Conservation (phyloP, 495 filamentous ascomycete genomes). For the Tuber microsphaerosporum region DNA sequence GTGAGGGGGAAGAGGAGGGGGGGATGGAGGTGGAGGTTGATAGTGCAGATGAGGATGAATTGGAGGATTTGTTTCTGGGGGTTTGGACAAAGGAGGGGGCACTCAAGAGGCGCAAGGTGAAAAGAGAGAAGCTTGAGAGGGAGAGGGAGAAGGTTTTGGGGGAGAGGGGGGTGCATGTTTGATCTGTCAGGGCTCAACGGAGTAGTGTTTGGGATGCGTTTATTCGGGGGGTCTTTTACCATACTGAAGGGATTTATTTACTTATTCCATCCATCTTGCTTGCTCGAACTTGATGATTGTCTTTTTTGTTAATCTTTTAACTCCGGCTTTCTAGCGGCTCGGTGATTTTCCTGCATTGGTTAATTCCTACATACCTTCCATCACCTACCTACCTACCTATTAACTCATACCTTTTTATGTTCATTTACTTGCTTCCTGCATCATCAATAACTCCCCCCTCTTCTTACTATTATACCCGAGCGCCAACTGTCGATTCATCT, state of each 20-base stretch:
- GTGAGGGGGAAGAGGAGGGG: conserved; percentile 9
- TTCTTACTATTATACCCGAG: not conserved
- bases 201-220: not conserved
- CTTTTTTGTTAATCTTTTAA: not conserved
- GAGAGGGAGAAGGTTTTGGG: conserved; percentile 8
- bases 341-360: not conserved
- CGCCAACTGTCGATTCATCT: not conserved
- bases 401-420: not conserved
- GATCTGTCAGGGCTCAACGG: not conserved
- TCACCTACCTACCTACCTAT: not conserved
- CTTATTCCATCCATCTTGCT: not conserved
- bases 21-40: conserved; percentile 61
- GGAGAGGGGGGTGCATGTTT: conserved; percentile 7
- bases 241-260: not conserved
- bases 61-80: conserved; percentile 84
- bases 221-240: not conserved
- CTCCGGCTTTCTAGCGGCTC: not conserved
- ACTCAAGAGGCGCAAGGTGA: conserved; percentile 56
- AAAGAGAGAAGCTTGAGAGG: conserved; percentile 40
- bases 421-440: not conserved
- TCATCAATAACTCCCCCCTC: not conserved
- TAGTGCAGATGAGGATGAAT: conserved; percentile 87
- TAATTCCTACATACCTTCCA: not conserved
- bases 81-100: conserved; percentile 71
- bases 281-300: not conserved